Evolutionary conservation across 2,329 filamentous ascomycete species (phyloP), one percentile per base, ranked within the genome.

Genomic region (Fusarium cicatricum): DNA sequence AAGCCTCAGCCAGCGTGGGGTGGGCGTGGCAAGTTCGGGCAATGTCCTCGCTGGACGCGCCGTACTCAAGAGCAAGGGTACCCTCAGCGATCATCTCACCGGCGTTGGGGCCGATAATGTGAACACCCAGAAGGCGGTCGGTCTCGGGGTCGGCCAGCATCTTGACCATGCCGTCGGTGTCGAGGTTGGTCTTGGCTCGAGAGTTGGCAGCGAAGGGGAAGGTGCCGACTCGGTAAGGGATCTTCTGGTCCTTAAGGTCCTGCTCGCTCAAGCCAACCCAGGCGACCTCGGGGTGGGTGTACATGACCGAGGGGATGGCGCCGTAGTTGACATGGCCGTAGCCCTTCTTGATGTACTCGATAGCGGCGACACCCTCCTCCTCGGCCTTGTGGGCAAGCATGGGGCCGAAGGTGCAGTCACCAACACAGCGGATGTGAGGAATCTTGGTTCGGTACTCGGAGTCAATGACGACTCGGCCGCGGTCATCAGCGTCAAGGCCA

Each of bases 371-470:
- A 57, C 86, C 95, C 80, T 99, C 95, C 80, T 99, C 95, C 80
- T 99, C 95, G 45, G 95, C 95, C 86, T 99, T 99, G 86, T 99
- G 95, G 49, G 95, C 95, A 72, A 99, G 88, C 95, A 99, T 99
- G 72, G 93, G 93, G 10, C 95, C 95, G 76, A 99, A 99, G 40
- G 95, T 99, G 73, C 87, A 91, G 77, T 98, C 95, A 73, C 95
- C 95, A 66, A 98, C 90, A 71, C 94, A 95, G 70, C 95, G 93
- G 77, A 99, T 97, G 82, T 99, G 95, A 41, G 93, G 91, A 67
- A 95, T 82, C 83, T 97, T 98, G 73, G 95, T 99, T 79, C 95
- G 92, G 85, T 97, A 99, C 80, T 99, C 94, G 70, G 93, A 92
- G 83, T 99, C 95, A 74, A 99, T 97, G 70, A 99, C 90, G 62